Evolutionary conservation across 768 basidiomycete genomes (phyloP), one percentile per base, ranked within the genome.

Genomic region (Ephemerocybe angulata): DNA sequence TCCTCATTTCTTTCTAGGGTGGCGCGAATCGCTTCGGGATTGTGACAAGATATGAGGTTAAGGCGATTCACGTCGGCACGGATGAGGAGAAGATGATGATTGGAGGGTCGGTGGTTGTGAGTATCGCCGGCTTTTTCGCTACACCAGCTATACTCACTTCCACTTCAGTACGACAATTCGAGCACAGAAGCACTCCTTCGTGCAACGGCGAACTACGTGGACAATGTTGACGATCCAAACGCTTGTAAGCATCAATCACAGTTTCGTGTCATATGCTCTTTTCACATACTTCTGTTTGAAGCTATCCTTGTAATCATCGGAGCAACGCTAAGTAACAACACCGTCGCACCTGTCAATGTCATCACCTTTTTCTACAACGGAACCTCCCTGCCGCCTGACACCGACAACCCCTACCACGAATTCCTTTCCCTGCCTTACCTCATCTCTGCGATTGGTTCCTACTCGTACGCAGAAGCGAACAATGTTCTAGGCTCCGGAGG

Each of bases 21-120:
- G 75, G 76, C n/a, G 76, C 66, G 3, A 77, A 73, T 62, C 67
- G 76, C 11, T 76, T 77, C 57, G 76, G 76, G 2, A 76, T 79
- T 41, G 74, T 76, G 17, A 76, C 76, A 13, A 62, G 76, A 21
- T 77, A 75, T 51, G 73, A 73, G 43, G 65, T 78, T 10, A 55
- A 68, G 29, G 70, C 74, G 15, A 64, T 73, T 8, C 73, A 72
- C 53, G 73, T 72, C 5, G 77, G 74, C 3, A 71, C 69, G 8
- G 64, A 63, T 24, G 67, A 65, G 7, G 68, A 74, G 31, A 72
- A 72, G 52, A 63, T 62, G 30, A 75, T 66, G 62, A 75, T 67
- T 58, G 77, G 77, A 6, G 77, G 76, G 1, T 37, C 66, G 4
- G 66, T 77, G 21, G 53, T 67, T 30, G 75, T 76, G 55, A 57